A percentile compares a stretch with the other conserved stretches of the same genome.
phyloP scores from a whole-genome alignment of 179 eudicot genomes.

The Beta macrorhiza region DNA sequence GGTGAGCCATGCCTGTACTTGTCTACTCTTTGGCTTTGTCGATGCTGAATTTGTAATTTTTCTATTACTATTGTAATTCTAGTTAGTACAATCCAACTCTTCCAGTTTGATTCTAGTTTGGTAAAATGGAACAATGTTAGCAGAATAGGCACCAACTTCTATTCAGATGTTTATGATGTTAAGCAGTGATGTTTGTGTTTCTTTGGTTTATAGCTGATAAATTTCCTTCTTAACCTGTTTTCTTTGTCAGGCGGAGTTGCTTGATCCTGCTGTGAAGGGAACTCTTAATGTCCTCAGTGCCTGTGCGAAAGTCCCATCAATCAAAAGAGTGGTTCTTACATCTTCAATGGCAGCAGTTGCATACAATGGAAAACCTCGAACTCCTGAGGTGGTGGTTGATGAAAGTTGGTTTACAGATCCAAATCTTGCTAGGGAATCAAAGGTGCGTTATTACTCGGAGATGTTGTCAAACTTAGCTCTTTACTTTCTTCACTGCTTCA shows the following conservation, averaged over 20 bases:
- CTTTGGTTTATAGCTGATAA: background rate
- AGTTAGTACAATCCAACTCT: background rate
- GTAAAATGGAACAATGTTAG: background rate
- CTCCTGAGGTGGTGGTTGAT: conserved; percentile 55
- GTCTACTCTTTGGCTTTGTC: background rate
- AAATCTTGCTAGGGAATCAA: conserved; percentile 33
- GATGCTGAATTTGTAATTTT: background rate
- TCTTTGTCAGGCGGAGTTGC: conserved; percentile 39
- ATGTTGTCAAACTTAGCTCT: background rate
- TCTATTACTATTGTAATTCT: background rate
- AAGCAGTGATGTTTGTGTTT: background rate
- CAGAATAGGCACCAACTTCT: background rate
- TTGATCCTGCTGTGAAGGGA: conserved; percentile 67
- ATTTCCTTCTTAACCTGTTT: background rate
- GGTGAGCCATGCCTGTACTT: background rate
- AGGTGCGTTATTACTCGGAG: conserved; percentile 31
- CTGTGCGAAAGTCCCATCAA: conserved; percentile 48
- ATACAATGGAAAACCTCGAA: conserved; percentile 42
- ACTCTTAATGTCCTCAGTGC: conserved; percentile 54
- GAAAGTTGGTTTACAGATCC: conserved; percentile 53
- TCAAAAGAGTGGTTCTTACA: conserved; percentile 54
- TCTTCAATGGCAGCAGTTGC: conserved; percentile 55
- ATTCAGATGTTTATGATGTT: background rate
- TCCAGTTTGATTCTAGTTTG: background rate
- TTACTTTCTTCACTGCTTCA: background rate